phyloP scores from a whole-genome alignment of 805 yeast genomes.

The Candida argentea region DNA sequence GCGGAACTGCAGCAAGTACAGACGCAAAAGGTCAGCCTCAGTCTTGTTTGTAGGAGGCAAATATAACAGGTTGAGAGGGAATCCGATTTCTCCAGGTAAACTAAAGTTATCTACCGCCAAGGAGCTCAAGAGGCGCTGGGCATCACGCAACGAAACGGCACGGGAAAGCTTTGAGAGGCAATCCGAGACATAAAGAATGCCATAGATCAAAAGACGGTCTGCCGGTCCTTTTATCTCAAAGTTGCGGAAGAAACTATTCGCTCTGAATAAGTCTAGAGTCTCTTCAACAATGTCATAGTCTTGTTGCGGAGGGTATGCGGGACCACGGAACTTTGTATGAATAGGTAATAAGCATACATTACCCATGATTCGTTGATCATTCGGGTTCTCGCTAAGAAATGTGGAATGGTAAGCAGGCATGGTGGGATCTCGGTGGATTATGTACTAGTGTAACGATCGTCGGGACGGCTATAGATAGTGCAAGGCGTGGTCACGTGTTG shows the following conservation, averaged over 20 bases:
- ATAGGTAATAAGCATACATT: constrained; percentile 81
- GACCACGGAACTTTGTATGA: constrained; percentile 79
- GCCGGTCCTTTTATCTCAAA: constrained; percentile 95
- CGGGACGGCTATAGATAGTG: no score
- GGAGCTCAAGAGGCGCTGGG: constrained; percentile 63
- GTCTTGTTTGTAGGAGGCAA: constrained; percentile 62
- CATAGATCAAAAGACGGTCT: constrained; percentile 87
- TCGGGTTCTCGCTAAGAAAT: constrained; percentile 52
- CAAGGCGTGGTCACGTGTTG: no score
- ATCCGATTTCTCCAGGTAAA: constrained; percentile 91
- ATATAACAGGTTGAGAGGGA: constrained; percentile 79
- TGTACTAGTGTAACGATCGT: no score
- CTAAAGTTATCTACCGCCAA: constrained; percentile 80
- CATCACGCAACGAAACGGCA: constrained; percentile 44
- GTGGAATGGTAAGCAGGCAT: constrained; percentile 75
- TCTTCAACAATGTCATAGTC: constrained; percentile 89
- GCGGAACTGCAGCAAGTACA: constrained; percentile 84
- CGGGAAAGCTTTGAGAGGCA: constrained; percentile 58
- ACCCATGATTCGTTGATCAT: constrained; percentile 55
- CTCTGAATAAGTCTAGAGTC: constrained; percentile 81
- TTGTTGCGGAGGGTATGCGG: constrained; percentile 67
- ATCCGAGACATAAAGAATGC: constrained; percentile 81
- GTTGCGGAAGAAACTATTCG: constrained; percentile 92
- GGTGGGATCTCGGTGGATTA: no score
- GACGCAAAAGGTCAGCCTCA: constrained; percentile 71